These are phyloP conservation scores for Dactylellina cionopaga DNA, from an alignment of 2,329 filamentous ascomycete genomes.

Conservation along the genomic window DNA sequence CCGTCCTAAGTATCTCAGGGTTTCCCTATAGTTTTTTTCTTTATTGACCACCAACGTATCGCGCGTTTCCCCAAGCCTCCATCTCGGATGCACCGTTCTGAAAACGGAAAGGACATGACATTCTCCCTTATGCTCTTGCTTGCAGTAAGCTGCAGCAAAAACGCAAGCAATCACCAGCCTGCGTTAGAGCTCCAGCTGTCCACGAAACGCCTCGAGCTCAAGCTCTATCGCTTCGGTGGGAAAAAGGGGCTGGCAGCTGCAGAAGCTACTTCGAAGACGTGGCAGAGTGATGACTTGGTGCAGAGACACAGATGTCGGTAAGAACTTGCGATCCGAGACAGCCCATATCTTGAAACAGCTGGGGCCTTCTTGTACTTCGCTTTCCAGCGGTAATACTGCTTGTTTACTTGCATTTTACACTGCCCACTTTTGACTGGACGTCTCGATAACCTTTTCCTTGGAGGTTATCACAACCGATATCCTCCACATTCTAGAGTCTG, in stretches of 20 bases:
- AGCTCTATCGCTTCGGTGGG: constrained; percentile 12
- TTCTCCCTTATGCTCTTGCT: constrained; percentile 21
- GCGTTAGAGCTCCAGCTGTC: constrained; percentile 43
- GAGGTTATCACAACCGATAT: constrained; percentile 46
- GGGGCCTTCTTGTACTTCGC: constrained; percentile 23
- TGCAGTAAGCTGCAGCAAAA: constrained; percentile 41
- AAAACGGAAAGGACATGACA: constrained; percentile 40
- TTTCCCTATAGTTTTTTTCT: neutral
- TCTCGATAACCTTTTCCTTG: constrained; percentile 17
- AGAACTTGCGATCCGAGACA: constrained; percentile 19
- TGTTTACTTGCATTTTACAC: constrained; percentile 2
- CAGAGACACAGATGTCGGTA: neutral
- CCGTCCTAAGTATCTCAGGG: neutral
- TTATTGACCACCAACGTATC: constrained; percentile 11
- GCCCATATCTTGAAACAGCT: constrained; percentile 29
- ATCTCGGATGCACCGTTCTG: constrained; percentile 51
- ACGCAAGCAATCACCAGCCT: constrained; percentile 38
- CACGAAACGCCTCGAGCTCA: constrained; percentile 26
- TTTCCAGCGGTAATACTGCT: constrained; percentile 14
- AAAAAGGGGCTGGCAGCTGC: constrained; percentile 46
- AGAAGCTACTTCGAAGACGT: constrained; percentile 38
- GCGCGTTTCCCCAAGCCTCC: constrained; percentile 36
- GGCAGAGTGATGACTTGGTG: constrained; percentile 9
- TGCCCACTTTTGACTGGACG: constrained; percentile 10
- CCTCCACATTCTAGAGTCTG: constrained; percentile 30